Conservation (phyloP, 139 green algal genomes). For the Chlorella sp. region DNA sequence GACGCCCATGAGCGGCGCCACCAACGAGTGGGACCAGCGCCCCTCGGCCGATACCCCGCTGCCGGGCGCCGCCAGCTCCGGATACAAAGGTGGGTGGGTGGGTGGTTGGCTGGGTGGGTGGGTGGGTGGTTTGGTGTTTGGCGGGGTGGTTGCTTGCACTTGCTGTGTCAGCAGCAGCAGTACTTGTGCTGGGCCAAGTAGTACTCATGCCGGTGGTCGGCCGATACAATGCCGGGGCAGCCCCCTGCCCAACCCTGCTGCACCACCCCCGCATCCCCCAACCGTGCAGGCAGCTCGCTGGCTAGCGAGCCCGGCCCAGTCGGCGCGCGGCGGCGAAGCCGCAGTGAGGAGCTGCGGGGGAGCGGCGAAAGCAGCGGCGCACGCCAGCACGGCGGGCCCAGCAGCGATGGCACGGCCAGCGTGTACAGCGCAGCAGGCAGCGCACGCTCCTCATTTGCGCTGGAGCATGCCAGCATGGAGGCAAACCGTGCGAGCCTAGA, state of each 20-base stretch:
- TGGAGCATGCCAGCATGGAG: constrained; percentile 50
- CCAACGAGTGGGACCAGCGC: constrained; percentile 12
- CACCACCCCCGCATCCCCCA: too few relatives aligned
- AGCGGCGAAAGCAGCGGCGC: neutral
- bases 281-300: constrained; percentile 2
- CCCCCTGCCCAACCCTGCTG: too few relatives aligned
- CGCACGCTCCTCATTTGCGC: constrained; percentile 44
- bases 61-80: neutral
- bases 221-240: too few relatives aligned
- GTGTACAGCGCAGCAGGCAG: constrained; percentile 5
- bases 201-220: too few relatives aligned
- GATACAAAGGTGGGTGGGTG: neutral
- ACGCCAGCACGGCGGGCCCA: neutral
- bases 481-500: constrained; percentile 52
- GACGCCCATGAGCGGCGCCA: constrained; percentile 16
- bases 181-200: too few relatives aligned
- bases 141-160: too few relatives aligned
- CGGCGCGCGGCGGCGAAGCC: neutral
- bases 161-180: too few relatives aligned
- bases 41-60: constrained; percentile 29
- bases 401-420: neutral
- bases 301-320: neutral
- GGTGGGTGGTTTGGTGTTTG: too few relatives aligned
- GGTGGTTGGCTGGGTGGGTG: neutral
- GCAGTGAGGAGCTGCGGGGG: neutral